phyloP scores from a whole-genome alignment of 306 rosid genomes.

The Senna siamea region DNA sequence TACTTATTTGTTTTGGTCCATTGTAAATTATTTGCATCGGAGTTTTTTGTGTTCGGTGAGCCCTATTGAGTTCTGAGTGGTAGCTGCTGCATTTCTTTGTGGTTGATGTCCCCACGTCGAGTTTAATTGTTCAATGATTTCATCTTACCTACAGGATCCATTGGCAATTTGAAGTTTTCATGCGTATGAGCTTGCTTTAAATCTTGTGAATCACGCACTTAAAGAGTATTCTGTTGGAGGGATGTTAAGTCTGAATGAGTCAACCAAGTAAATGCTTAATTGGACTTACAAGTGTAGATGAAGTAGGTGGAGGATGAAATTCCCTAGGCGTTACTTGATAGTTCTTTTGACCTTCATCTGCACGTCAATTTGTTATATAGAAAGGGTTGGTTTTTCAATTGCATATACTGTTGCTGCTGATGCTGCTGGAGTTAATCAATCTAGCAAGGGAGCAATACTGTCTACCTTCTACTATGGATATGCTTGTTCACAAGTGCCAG shows the following conservation, averaged over 20 bases:
- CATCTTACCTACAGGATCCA: background rate
- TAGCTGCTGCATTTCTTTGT: background rate
- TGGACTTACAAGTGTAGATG: conserved; percentile 9
- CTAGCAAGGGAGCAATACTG: conserved; percentile 81
- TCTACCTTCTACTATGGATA: conserved; percentile 93
- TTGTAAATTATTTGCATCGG: background rate
- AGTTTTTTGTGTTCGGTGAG: background rate
- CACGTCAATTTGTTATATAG: conserved; percentile 89
- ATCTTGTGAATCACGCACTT: background rate
- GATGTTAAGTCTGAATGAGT: conserved; percentile 9
- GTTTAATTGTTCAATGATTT: background rate
- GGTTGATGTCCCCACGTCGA: background rate
- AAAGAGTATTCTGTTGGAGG: too few relatives aligned
- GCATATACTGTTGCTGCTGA: conserved; percentile 95
- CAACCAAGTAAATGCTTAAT: conserved; percentile 16
- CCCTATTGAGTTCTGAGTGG: background rate
- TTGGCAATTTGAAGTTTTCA: background rate
- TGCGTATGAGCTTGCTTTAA: background rate
- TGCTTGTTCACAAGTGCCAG: conserved; percentile 96
- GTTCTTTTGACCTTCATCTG: conserved; percentile 86
- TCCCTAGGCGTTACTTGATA: conserved; percentile 78
- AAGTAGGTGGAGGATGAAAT: conserved; percentile 35
- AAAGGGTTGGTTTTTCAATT: conserved; percentile 91
- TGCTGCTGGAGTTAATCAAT: conserved; percentile 70
- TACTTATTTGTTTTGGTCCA: background rate